Evolutionary conservation across 2,329 filamentous ascomycete species (phyloP).

Genomic region (Talaromyces sp.): DNA sequence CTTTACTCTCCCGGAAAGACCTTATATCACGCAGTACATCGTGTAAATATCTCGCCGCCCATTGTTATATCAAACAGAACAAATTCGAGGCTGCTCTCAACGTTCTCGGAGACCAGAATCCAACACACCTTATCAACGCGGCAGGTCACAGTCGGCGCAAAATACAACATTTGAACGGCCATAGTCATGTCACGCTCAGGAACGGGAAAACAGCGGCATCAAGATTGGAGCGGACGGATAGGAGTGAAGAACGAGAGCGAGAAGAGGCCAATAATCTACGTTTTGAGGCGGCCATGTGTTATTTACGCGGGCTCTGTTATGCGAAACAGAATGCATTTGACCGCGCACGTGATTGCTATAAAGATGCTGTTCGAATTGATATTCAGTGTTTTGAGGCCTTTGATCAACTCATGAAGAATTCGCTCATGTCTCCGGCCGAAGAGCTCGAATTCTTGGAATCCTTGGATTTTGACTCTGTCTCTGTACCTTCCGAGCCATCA

Average conservation of each 20-base stretch:
- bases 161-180: constrained; percentile 59
- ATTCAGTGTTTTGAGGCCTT: constrained; percentile 98
- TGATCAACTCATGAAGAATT: constrained; percentile 95
- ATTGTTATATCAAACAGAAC: constrained; percentile 89
- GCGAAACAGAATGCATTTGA: constrained; percentile 97
- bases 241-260: constrained; percentile 56
- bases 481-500: constrained; percentile 58
- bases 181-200: constrained; percentile 46
- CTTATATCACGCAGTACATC: constrained; percentile 75
- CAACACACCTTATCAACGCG: constrained; percentile 73
- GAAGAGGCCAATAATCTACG: constrained; percentile 72
- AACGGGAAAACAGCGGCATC: constrained; percentile 44
- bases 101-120: constrained; percentile 86
- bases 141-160: constrained; percentile 62
- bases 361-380: constrained; percentile 92
- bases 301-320: constrained; percentile 85
- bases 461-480: constrained; percentile 82
- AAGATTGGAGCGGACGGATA: constrained; percentile 48
- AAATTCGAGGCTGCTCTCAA: constrained; percentile 83
- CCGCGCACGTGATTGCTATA: constrained; percentile 96
- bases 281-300: constrained; percentile 97
- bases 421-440: constrained; percentile 80
- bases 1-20: constrained; percentile 78
- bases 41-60: constrained; percentile 86
- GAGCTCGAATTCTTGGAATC: constrained; percentile 86